These are phyloP conservation scores for Colletotrichum lini DNA, from an alignment of 2,329 filamentous ascomycete species.

Conservation along the genomic window DNA sequence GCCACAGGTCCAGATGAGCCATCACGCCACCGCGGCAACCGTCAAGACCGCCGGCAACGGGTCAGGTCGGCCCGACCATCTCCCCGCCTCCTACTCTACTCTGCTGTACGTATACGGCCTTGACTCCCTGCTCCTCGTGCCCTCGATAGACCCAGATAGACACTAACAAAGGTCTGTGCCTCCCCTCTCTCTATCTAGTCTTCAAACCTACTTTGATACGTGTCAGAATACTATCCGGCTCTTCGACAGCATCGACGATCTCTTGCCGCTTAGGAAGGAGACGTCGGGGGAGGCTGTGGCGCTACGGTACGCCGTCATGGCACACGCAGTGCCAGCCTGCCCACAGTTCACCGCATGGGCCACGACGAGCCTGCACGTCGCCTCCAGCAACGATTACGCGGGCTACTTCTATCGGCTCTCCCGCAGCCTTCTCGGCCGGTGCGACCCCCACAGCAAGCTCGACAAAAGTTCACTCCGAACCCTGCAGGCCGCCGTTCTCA, in stretches of 20 bases:
- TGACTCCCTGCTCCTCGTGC: neutral
- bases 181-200: neutral
- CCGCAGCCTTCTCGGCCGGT: neutral
- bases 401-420: neutral
- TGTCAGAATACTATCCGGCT: neutral
- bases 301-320: neutral
- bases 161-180: neutral
- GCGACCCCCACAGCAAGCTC: neutral
- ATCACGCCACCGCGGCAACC: neutral
- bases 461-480: neutral
- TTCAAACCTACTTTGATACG: neutral
- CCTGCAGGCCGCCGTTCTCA: neutral
- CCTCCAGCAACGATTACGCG: neutral
- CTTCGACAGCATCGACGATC: neutral
- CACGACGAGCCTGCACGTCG: neutral
- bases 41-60: neutral
- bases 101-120: neutral
- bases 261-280: neutral
- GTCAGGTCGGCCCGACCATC: neutral
- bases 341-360: neutral
- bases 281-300: neutral
- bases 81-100: neutral
- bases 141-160: neutral
- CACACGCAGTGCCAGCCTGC: neutral
- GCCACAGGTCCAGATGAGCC: neutral